Evolutionary conservation across 192 early-diverging fungal genomes (phyloP), one percentile per base, ranked within the genome.

Genomic region (Backusella westeae): DNA sequence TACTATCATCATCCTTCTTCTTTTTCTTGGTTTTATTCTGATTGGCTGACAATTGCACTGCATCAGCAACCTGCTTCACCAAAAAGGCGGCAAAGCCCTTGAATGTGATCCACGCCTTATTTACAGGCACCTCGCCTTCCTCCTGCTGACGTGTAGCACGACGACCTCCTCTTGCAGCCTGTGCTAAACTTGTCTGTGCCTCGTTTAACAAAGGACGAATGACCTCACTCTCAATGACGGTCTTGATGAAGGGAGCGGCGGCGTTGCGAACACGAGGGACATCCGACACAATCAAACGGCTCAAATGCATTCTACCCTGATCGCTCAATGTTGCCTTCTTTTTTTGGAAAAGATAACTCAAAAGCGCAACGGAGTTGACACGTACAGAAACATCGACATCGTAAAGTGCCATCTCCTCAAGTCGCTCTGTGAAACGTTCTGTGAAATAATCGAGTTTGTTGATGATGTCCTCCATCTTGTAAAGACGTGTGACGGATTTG

Each of bases 401-500:
- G 0, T 85, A 78, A 19, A 90, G 34, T 15, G 92, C 90, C 87
- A 96, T 95, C 74, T 95, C 91, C 8, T 96, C 81, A 17, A 96
- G 80, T 36, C 96, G 87, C 7, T 83, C 81, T 9, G 89, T 90
- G 75, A 90, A 91, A 1, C 96, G 84, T 9, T 91, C 87, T 5
- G 88, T 89, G 73, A 94, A 94, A 21, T 82, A 75, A 26, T 85
- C 83, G 34, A 92, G 87, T 26, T 84, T 87, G 9, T 84, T 83
- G 12, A 83, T 78, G 34, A 91, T 80, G 17, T 86, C 79, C 8
- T 91, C 89, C 12, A 85, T 85, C 29, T 83, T 81, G 71, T 91
- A 93, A 1, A 94, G 79, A 6, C 85, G 85, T 2, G 77, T 77
- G 2, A 96, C 77, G 3, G 90, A 84, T n/a, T 88, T 87, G 53